Conservation (phyloP, 345 rosid genomes). For the Camelina laxa region DNA sequence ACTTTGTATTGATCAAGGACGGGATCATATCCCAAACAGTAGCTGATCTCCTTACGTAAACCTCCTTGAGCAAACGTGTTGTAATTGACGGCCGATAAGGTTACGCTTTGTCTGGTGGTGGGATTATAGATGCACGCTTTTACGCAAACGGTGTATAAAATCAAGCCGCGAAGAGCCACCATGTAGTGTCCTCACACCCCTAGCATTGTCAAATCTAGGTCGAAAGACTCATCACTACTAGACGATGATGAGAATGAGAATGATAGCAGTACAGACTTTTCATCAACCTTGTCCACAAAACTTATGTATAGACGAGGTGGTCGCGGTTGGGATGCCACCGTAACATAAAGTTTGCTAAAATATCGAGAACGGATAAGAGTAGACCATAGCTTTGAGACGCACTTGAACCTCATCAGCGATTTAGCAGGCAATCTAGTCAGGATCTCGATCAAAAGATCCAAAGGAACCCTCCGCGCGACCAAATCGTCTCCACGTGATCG, state of each 20-base stretch:
- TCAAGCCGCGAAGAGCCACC: background rate
- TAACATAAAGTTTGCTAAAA: background rate
- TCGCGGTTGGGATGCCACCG: background rate
- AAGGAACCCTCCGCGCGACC: background rate
- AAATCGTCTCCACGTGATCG: background rate
- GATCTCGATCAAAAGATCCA: background rate
- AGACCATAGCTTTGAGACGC: slow-evolving; percentile 13
- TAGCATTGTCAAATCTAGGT: background rate
- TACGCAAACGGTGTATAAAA: background rate
- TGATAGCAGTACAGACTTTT: background rate
- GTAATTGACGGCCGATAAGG: background rate
- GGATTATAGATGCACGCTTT: slow-evolving; percentile 8
- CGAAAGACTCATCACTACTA: background rate
- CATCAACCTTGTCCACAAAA: background rate
- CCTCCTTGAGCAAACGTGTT: background rate
- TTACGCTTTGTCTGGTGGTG: slow-evolving; percentile 3
- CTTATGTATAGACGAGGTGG: slow-evolving; percentile 14
- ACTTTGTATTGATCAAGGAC: slow-evolving; percentile 21
- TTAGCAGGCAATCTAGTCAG: slow-evolving; percentile 3
- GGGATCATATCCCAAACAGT: slow-evolving; percentile 8
- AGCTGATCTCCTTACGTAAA: background rate
- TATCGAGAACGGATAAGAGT: background rate
- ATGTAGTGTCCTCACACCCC: background rate
- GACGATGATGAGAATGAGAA: background rate
- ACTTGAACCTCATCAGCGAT: slow-evolving; percentile 18